Evolutionary conservation across 306 rosid species (phyloP), one percentile per base, ranked within the genome.

Genomic region (Cucurbita ficifolia): DNA sequence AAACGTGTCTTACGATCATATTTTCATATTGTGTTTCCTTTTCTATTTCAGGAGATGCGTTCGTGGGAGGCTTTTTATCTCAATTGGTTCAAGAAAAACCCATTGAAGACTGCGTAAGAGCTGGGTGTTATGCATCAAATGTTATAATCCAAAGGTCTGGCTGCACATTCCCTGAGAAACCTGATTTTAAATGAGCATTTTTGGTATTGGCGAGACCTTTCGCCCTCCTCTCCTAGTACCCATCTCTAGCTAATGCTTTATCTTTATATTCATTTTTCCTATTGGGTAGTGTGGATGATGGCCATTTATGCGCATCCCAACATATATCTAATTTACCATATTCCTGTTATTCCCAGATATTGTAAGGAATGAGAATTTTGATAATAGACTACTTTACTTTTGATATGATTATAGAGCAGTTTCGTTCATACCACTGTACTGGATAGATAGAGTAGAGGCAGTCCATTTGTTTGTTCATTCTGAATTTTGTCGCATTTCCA

Each of bases 81-180:
- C 97, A 89, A 76, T 70, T 94, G 82, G 85, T 91, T 77, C 85
- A 76, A 76, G 88, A 63, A 86, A 91, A 91, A 80, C 86, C 97
- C 42, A 85, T 88, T 46, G 90, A 82, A 74, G 96, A 84, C 54
- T 86, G 92, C 36, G 92, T 94, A 77, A 86, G 68, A 76, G 97
- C 96, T 40, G 99, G 97, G 14, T 71, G 78, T 73, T 95, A 95
- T 65, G 99, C 96, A 29, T 80, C 97, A 22, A 88, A 91, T 76
- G 96, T 95, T 58, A 77, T 95, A 57, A 91, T 95, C 77, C 99
- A 91, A 78, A 89, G 97, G 87, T 83, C 99, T 9, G 96, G 96
- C 76, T 95, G 99, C 96, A 87, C 97, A 0, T 91, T 81, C 90
- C 99, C 99, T 16, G 96, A 83, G 83, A 95, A 95, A 91, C 96